Evolutionary conservation across 75 land plant species (phyloP), one percentile per base, ranked within the genome.

Genomic region (Sequoiadendron giganteum): DNA sequence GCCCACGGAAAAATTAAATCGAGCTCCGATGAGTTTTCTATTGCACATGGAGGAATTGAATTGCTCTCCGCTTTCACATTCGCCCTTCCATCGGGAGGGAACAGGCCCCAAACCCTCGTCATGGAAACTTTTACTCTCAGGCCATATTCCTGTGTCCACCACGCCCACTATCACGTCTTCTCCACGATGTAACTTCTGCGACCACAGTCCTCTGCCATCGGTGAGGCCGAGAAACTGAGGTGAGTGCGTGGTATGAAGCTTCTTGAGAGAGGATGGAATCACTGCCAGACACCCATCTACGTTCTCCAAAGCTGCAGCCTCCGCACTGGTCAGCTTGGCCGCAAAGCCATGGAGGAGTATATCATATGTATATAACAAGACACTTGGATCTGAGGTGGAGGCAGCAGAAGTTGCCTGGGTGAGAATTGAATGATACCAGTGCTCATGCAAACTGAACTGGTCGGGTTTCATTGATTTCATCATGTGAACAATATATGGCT

Each of bases 381-480:
- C 9, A 28, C 14, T 58, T 84, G 9, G 55, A 30, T 83, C 21
- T 52, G 68, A 19, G 65, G 19, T 5, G 48, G 18, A 18, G 40
- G 0, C 34, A 3, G 6, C 39, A 61, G 79, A 86, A 5, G 77
- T 68, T n/a, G 34, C 56, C 18, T 42, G n/a, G 5, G 15, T 18
- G 30, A 96, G n/a, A 56, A 84, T 86, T 19, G 94, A 92, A 28
- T 92, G 30, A 86, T 95, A 96, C 97, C 97, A 96, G 1, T 92
- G 87, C 8, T 52, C 83, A 55, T 93, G 93, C 85, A 68, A 42
- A 49, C 90, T 43, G 87, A 94, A 96, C 15, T 90, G 78, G 6
- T 82, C 42, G 10, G 97, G 97, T 88, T 82, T 92, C 19, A 84
- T 89, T 11, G 89, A 87, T 40, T 77, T 93, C 40, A 88, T 90